Evolutionary conservation across 345 rosid genomes (phyloP).

Genomic region (Eucalyptus polyanthemos): DNA sequence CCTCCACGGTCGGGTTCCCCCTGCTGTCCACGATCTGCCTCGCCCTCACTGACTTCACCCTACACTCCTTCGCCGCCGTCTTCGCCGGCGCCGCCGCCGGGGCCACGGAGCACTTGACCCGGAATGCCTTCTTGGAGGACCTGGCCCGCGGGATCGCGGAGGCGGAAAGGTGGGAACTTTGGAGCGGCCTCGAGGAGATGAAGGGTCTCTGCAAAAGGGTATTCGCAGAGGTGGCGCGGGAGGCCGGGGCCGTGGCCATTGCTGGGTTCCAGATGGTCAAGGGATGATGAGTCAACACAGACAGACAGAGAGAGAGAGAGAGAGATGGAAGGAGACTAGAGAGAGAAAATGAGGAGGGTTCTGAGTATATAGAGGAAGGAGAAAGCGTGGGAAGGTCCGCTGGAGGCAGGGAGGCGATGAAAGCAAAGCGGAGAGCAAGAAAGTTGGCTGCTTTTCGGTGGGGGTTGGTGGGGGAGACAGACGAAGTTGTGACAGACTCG

Average conservation of each 20-base stretch:
- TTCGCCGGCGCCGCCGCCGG: not conserved
- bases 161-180: conserved; percentile 2
- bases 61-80: conserved; percentile 20
- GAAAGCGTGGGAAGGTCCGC: conserved; percentile 3
- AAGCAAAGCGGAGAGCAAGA: not conserved
- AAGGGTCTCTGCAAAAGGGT: conserved; percentile 1
- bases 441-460: not conserved
- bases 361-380: not conserved
- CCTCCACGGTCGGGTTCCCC: conserved; percentile 97
- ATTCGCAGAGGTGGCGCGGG: not conserved
- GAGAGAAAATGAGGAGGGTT: not conserved
- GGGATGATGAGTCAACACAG: not conserved
- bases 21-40: conserved; percentile 98
- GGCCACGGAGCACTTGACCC: conserved; percentile 38
- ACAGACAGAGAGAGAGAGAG: not conserved
- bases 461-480: not conserved
- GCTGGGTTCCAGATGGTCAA: not conserved
- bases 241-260: conserved; percentile 48
- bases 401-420: not conserved
- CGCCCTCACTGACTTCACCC: conserved; percentile 71
- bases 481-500: not conserved
- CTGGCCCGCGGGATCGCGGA: not conserved
- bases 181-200: conserved; percentile 13
- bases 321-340: too few species aligned
- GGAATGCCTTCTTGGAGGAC: not conserved